Base-by-base conservation (phyloP, 495 filamentous ascomycete species). In the Penicillium bialowiezense region DNA sequence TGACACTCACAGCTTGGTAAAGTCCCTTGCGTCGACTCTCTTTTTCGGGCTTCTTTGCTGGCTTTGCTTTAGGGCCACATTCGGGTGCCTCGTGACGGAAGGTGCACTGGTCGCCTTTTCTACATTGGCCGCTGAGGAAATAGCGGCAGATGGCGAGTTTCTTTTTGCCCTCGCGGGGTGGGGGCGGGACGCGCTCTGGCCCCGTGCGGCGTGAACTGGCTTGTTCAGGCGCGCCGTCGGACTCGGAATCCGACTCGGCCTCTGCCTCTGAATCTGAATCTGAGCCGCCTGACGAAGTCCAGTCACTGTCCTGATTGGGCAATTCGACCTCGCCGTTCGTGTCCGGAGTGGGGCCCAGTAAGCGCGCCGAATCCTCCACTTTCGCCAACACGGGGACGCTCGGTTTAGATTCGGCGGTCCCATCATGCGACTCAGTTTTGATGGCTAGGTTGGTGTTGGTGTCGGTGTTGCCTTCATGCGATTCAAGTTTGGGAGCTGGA, bases 1-100 rank as follows among this genome's bases (percentile, higher is more conserved):
- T 18, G n/a, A 13, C n/a, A 70, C 76, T 63, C 58, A 81, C 78
- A 47, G 74, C 67, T 48, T 79, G 75, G 37, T 75, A 71, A 21
- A 81, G 64, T 36, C 77, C 71, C 58, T 75, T 77, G 35, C 65
- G 67, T 41, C 64, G 23, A 26, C 4, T 67, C 46, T 32, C 29
- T 32, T 64, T 60, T 41, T 64, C 62, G 41, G 59, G 57, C 39
- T 64, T 62, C 48, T 64, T 67, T 37, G 65, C 64, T 7, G 28
- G 41, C 43, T 69, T 69, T 12, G 60, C n/a, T 48, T 72, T 75
- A 31, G 49, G 28, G 12, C 44, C 59, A 37, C 65, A 56, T 34
- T 72, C 64, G 2, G 67, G 40, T 24, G 45, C 48, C 21, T 74
- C 75, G 29, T 80, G 77, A 5, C 61, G 62, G 43, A 74, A 80